These are phyloP conservation scores for Chlamydomonas sp. DNA, from an alignment of 139 green algal species.

Conservation along the genomic window DNA sequence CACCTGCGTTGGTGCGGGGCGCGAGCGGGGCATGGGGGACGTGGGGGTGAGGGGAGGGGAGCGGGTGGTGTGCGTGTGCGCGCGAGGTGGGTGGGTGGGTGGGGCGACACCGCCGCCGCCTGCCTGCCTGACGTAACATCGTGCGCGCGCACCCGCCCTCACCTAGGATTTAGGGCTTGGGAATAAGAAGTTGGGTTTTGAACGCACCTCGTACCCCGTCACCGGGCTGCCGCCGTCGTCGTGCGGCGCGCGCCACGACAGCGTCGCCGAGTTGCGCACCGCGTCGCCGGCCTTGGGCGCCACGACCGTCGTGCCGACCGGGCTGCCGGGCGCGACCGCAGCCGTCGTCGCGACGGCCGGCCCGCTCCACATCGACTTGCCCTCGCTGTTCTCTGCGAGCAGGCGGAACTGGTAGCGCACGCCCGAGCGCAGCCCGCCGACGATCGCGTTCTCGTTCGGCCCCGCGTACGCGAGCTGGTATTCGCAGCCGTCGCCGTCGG, in stretches of 20 bases:
- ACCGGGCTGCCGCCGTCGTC: constrained; percentile 50
- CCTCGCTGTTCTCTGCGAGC: constrained; percentile 59
- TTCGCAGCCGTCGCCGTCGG: constrained; percentile 42
- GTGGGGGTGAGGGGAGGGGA: not conserved
- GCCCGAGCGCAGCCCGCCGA: constrained; percentile 36
- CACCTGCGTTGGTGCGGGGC: constrained; percentile 30
- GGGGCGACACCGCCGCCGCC: not conserved
- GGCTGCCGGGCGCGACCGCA: constrained; percentile 5
- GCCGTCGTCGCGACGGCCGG: constrained; percentile 24
- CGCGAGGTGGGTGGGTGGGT: too few relatives aligned
- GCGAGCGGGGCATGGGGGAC: not conserved
- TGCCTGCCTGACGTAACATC: not conserved
- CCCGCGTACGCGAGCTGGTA: constrained; percentile 43
- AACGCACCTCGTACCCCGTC: constrained; percentile 22
- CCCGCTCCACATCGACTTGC: constrained; percentile 38
- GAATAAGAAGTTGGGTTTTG: not conserved
- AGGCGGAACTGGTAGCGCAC: constrained; percentile 59
- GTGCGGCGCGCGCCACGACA: constrained; percentile 47
- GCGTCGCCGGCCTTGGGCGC: constrained; percentile 48
- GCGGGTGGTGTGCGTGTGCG: not conserved
- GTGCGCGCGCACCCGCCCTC: not conserved
- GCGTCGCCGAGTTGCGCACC: constrained; percentile 39
- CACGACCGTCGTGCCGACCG: constrained; percentile 32
- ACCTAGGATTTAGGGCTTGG: not conserved
- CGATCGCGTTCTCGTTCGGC: constrained; percentile 7